Conservation (phyloP, 805 yeast species). For the Zygoascus ofunaensis region DNA sequence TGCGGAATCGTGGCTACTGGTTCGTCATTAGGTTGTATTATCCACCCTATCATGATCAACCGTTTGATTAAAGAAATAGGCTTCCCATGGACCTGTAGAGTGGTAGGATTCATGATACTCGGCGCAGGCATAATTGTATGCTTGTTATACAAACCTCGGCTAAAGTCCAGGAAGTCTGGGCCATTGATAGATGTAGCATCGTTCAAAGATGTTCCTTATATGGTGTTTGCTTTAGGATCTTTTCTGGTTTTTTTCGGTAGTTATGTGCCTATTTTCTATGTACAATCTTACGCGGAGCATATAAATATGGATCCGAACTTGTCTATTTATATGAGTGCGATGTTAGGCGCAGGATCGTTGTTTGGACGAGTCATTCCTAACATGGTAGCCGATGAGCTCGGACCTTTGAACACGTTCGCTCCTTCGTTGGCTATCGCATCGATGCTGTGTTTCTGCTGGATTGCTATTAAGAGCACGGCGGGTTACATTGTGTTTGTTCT, state of each 20-base stretch:
- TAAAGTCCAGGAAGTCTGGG: conserved; percentile 22
- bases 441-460: conserved; percentile 17
- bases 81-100: conserved; percentile 41
- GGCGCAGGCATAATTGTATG: conserved; percentile 21
- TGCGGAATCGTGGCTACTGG: conserved; percentile 40
- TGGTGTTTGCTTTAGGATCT: conserved; percentile 15
- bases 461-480: conserved; percentile 17
- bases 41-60: conserved; percentile 41
- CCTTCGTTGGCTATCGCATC: conserved; percentile 19
- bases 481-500: conserved; percentile 24
- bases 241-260: conserved; percentile 35
- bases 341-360: conserved; percentile 30
- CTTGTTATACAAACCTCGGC: conserved; percentile 17
- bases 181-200: conserved; percentile 17
- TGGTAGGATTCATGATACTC: conserved; percentile 35
- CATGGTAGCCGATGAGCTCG: conserved; percentile 37
- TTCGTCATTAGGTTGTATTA: conserved; percentile 42
- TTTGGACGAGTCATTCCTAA: conserved; percentile 46
- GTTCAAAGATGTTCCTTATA: conserved; percentile 15
- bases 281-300: conserved; percentile 25
- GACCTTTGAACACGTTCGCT: conserved; percentile 35
- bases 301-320: conserved; percentile 17
- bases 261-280: conserved; percentile 27
- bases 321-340: conserved; percentile 25
- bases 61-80: conserved; percentile 36